Evolutionary conservation across 2,329 filamentous ascomycete species (phyloP), one percentile per base, ranked within the genome.

Genomic region (Xenoacremonium recifei): DNA sequence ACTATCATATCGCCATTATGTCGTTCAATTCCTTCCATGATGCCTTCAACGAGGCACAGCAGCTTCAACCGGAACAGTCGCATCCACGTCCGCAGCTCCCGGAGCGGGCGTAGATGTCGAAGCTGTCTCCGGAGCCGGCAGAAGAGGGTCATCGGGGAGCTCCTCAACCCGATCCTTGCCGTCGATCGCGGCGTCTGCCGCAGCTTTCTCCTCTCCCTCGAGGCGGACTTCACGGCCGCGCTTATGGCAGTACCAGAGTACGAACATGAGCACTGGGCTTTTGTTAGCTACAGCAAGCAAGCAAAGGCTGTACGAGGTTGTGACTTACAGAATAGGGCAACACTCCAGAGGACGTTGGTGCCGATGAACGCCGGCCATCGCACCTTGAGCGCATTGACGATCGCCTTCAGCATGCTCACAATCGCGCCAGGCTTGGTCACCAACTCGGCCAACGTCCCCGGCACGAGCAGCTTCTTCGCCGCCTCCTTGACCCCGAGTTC

Each of bases 201-300:
- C 64, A 1, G 63, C 53, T 39, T 68, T 69, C 57, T 80, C 76
- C 37, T 64, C 12, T 27, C 23, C 80, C 60, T 86, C 84, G 11
- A 97, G 78, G 37, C 93, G 80, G 6, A 83, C 84, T 69, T 99
- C 92, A 33, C 82, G 82, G 29, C 93, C 93, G 40, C 93, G 87
- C 72, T 97, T 97, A 68, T 97, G 86, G 69, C 91, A 97, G 69
- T 97, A 99, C 91, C 92, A 99, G 57, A 97, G 84, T 33, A 95
- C 89, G 61, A 96, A 93, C 42, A 99, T 78, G 13, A 97, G 76
- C 40, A 97, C 88, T 87, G 42, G 48, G 12, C 2, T 5, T 11
- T 3, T 12, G 35, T 57, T 15, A 57, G 50, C 35, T 34, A 19
- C 19, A 15, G 21, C 51, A 35, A 49, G 45, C 12, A 21, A 32